These are phyloP conservation scores for Chlamydomonas urium DNA, from an alignment of 139 green algal species.

Conservation along the genomic window DNA sequence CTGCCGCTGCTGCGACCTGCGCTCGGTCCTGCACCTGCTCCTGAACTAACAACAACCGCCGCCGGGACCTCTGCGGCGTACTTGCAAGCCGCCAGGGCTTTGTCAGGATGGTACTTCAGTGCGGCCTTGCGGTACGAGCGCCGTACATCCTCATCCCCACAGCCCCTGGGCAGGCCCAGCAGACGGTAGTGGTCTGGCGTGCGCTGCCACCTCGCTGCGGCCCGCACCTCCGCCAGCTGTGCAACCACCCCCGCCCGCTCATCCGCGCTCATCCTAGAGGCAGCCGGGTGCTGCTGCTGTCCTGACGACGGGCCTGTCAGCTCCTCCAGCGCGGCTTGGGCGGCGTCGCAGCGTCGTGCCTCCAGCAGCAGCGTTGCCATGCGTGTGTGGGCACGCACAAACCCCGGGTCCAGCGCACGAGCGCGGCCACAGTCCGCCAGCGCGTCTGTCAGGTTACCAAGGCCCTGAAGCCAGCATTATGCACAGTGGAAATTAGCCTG, in stretches of 20 bases:
- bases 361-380: slow-evolving; percentile 46
- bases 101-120: slow-evolving; percentile 66
- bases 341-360: slow-evolving; percentile 29
- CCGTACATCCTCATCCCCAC: slow-evolving; percentile 35
- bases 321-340: no score
- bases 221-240: slow-evolving; percentile 22
- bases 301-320: no score
- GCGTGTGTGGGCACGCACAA: slow-evolving; percentile 45
- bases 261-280: no score
- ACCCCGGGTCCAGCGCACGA: slow-evolving; percentile 58
- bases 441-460: slow-evolving; percentile 41
- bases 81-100: slow-evolving; percentile 39
- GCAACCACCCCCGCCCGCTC: background rate
- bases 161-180: slow-evolving; percentile 23
- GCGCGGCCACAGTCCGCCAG: slow-evolving; percentile 73
- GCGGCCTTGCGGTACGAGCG: slow-evolving; percentile 54
- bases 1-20: background rate
- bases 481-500: no score
- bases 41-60: no score
- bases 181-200: slow-evolving; percentile 62
- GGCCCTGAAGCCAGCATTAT: slow-evolving; percentile 33
- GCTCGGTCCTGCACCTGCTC: slow-evolving; percentile 1
- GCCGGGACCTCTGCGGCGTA: slow-evolving; percentile 18
- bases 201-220: slow-evolving; percentile 28
- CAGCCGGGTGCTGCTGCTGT: no score